Evolutionary conservation across 2,329 filamentous ascomycete species (phyloP).

Genomic region (Colletotrichum sp.): DNA sequence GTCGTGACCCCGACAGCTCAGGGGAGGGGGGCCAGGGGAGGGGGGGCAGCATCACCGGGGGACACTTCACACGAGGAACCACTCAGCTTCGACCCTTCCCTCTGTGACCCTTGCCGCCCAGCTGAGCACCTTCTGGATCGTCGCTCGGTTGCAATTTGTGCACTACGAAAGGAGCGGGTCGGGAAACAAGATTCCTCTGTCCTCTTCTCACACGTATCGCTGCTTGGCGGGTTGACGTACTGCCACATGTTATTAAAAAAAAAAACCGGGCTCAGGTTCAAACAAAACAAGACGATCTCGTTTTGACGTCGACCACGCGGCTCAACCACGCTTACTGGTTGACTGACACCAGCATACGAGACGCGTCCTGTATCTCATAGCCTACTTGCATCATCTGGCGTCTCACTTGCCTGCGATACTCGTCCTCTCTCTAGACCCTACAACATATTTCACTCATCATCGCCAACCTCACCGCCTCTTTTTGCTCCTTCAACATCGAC

Average conservation of each 20-base stretch:
- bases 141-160: background rate
- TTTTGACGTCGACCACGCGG: background rate
- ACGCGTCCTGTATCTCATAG: background rate
- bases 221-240: slow-evolving; percentile 7
- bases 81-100: background rate
- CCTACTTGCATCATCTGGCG: slow-evolving; percentile 2
- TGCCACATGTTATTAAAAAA: background rate
- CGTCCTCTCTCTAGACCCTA: background rate
- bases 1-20: background rate
- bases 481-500: background rate
- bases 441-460: background rate
- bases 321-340: background rate
- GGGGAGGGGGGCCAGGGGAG: background rate
- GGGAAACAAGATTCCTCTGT: background rate
- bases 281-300: background rate
- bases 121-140: background rate
- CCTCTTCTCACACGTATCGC: background rate
- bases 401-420: background rate
- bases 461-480: background rate
- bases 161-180: background rate
- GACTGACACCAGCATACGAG: background rate
- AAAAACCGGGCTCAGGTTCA: background rate
- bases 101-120: background rate
- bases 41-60: background rate
- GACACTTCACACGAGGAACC: background rate